Evolutionary conservation across 768 basidiomycete species (phyloP), one percentile per base, ranked within the genome.

Genomic region (Pluteus cervinus): DNA sequence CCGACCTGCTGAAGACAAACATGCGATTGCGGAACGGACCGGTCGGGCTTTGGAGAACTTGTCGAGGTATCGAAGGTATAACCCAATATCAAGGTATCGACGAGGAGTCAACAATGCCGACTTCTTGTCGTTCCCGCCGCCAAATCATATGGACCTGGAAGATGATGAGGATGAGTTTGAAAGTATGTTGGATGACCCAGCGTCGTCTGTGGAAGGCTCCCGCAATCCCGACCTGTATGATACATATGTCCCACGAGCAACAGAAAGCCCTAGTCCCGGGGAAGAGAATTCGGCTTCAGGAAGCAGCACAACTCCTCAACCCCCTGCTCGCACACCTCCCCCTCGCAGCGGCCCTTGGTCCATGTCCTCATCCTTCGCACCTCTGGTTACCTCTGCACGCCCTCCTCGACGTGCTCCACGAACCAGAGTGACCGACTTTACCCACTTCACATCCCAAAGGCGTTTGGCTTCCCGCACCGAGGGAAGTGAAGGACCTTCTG

Each of bases 141-240:
- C 75, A 3, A 68, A 68, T 35, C 73, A 80, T 45, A 64, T 78
- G 50, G 77, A 77, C 26, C 44, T 75, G 53, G 76, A 79, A 17
- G 82, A 80, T 3, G 79, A 82, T 3, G 79, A 82, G n/a, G 81
- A 81, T 23, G 76, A 78, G 24, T 58, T 76, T 39, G 72, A 68
- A 23, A 60, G 60, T 24, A 52, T 70, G 52, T 37, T 73, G 40
- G 60, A 73, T 26, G 57, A 60, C 33, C 54, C 60, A 2, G 52
- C 55, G 4, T 49, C 52, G 12, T 51, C 58, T 21, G 44, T 68
- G 12, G 82, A 83, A 48, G 79, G 79, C 18, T 64, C 65, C 29
- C 74, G 78, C 25, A 77, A 76, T 43, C 56, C 76, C 9, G 78
- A 83, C 32, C 43, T 86, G 17, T 78, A 78, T 52, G 83, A 87